Base-by-base conservation (phyloP, 352 stramenopile genomes). In the Phytopythium litorale region DNA sequence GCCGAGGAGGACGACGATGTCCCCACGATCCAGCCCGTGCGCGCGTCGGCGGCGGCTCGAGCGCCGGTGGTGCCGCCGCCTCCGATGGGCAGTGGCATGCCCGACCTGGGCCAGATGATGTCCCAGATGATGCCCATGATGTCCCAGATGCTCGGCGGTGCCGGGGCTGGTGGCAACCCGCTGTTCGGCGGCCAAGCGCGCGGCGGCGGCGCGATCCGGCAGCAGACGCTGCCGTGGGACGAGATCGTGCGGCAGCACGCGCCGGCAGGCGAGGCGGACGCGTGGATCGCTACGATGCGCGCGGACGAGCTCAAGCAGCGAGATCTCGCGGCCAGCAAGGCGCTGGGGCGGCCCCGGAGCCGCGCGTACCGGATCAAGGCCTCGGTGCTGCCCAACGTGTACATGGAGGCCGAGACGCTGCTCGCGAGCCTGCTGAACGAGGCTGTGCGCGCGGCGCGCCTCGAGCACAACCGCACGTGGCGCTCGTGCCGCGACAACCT, bases 71-170 rank as follows among this genome's bases (percentile, higher is more conserved):
- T 28, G 35, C 13, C 62, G 33, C 33, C 7, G 7, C 11, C 7
- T 56, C 62, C 63, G n/a, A 51, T 30, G 45, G 12, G 43, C 19
- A 8, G 43, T 19, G 28, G 21, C 25, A 84, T 88, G 82, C 81
- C 81, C 7, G 79, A 94, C 54, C 60, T 94, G 33, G 63, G 81
- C 59, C 78, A 90, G 58, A 92, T 94, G 82, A 91, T 94, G 82
- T 79, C 75, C 21, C 82, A 94, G 62, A 94, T 94, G 85, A 93
- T 93, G 84, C 84, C 81, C 23, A 90, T 93, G 84, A 90, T 91
- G 81, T 89, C 79, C 35, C 81, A 90, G 69, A 89, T 94, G 74
- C 81, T 94, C 25, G 78, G 81, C 52, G 70, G 65, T 19, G 70
- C 62, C 50, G 69, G 56, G 19, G 43, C 43, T 21, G 63, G 64